Evolutionary conservation across 805 yeast genomes (phyloP).

Genomic region (Wickerhamomyces pijperi): DNA sequence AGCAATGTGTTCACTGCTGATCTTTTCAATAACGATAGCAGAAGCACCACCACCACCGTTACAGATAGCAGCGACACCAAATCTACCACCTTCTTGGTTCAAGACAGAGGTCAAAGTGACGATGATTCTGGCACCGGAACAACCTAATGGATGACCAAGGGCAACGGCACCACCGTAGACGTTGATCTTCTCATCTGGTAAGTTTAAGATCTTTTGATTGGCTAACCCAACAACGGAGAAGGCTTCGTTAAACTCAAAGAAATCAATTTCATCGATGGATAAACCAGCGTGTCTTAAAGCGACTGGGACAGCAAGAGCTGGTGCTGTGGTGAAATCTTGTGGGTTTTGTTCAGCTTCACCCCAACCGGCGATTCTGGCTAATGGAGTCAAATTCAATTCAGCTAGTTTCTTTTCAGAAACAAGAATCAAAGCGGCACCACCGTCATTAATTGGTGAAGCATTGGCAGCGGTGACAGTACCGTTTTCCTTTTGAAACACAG

Average conservation of each 20-base stretch:
- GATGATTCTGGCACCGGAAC: constrained; percentile 91
- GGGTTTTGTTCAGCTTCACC: constrained; percentile 98
- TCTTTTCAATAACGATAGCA: constrained; percentile 74
- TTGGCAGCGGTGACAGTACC: constrained; percentile 98
- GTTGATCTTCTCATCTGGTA: constrained; percentile 62
- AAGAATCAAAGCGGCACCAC: constrained; percentile 90
- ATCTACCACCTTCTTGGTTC: constrained; percentile 72
- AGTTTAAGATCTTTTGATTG: constrained; percentile 56
- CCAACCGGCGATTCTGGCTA: constrained; percentile 87
- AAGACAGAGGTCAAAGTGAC: constrained; percentile 78
- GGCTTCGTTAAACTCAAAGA: constrained; percentile 94
- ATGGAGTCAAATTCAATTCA: constrained; percentile 79
- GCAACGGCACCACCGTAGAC: constrained; percentile 96
- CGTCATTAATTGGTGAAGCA: constrained; percentile 93
- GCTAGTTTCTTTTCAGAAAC: constrained; percentile 77
- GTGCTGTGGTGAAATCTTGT: constrained; percentile 91
- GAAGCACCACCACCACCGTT: constrained; percentile 99
- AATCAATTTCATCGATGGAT: constrained; percentile 60
- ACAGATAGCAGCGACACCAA: constrained; percentile 94
- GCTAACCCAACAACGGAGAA: constrained; percentile 95
- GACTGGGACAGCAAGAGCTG: constrained; percentile 90
- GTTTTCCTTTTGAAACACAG: constrained; percentile 87
- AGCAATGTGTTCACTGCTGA: constrained; percentile 21
- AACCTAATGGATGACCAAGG: constrained; percentile 88
- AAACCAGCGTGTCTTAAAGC: constrained; percentile 83